These are phyloP conservation scores for Exophiala spinifera DNA, from an alignment of 2,329 filamentous ascomycete species.

Conservation along the genomic window DNA sequence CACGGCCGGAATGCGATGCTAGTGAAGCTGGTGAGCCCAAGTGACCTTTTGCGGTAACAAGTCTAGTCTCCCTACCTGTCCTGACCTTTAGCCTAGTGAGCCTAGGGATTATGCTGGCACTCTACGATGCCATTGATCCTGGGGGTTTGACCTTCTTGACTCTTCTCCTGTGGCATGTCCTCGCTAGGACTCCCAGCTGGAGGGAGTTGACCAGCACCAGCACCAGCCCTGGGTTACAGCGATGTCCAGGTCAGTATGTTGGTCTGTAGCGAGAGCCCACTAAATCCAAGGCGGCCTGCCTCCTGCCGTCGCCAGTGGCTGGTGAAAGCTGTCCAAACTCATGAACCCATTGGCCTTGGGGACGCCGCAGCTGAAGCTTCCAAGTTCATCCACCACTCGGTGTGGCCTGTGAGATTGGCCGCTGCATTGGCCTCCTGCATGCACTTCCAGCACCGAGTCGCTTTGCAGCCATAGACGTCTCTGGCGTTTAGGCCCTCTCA, in stretches of 20 bases:
- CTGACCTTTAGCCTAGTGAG: too few relatives aligned
- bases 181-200: too few relatives aligned
- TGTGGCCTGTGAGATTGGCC: conserved; percentile 23
- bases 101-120: neutral
- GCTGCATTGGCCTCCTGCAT: conserved; percentile 20
- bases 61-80: too few relatives aligned
- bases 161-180: too few relatives aligned
- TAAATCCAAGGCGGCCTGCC: conserved; percentile 8
- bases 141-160: too few relatives aligned
- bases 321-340: conserved; percentile 5
- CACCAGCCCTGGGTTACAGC: neutral
- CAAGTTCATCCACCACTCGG: conserved; percentile 9
- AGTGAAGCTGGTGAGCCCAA: neutral
- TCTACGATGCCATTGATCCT: neutral
- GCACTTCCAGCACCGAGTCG: conserved; percentile 7
- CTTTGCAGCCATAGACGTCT: conserved; percentile 21
- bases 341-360: conserved; percentile 8
- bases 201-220: neutral
- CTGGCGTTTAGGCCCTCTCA: conserved; percentile 14
- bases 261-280: neutral
- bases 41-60: neutral
- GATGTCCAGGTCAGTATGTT: too few relatives aligned
- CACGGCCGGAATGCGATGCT: neutral
- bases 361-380: conserved; percentile 1
- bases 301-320: conserved; percentile 11